A percentile compares a stretch with the other conserved stretches of the same genome.
phyloP scores from a whole-genome alignment of 78 protist genomes.

The Dictyostelium capitatum region DNA sequence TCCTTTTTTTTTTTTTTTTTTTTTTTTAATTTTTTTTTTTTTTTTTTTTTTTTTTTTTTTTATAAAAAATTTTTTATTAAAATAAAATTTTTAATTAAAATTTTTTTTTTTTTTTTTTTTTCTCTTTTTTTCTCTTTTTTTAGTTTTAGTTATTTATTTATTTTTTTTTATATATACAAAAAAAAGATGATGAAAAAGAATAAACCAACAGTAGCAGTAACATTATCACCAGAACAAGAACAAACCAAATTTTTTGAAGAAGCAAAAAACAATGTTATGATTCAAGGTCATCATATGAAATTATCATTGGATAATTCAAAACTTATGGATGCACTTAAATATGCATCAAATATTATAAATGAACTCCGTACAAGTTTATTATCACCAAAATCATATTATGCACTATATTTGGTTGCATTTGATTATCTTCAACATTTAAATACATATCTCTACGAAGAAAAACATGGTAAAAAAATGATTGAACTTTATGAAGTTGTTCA shows the following conservation, averaged over 20 bases:
- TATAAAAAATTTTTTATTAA: too few species aligned
- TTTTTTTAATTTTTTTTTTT: too few species aligned
- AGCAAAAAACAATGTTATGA: conserved; percentile 82
- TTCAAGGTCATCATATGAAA: conserved; percentile 92
- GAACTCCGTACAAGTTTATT: conserved; percentile 95
- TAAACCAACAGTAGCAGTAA: conserved; percentile 43
- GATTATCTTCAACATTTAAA: conserved; percentile 94
- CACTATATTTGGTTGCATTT: conserved; percentile 93
- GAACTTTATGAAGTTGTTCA: conserved; percentile 98
- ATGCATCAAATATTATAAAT: conserved; percentile 88
- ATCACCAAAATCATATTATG: conserved; percentile 96
- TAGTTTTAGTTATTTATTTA: not conserved
- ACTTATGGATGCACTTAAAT: conserved; percentile 95
- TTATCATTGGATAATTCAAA: conserved; percentile 81
- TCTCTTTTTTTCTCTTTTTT: not conserved
- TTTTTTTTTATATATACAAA: not conserved
- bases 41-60: too few species aligned
- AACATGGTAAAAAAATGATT: conserved; percentile 80
- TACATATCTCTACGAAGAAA: conserved; percentile 87
- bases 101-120: not conserved
- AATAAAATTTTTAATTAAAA: too few species aligned
- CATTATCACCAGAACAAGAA: conserved; percentile 83
- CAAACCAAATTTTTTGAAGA: conserved; percentile 85
- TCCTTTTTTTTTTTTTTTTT: too few species aligned
- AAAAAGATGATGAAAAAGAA: conserved; percentile 7